phyloP scores from a whole-genome alignment of 2,329 filamentous ascomycete species.

The Rhexocercosporidium sp. region DNA sequence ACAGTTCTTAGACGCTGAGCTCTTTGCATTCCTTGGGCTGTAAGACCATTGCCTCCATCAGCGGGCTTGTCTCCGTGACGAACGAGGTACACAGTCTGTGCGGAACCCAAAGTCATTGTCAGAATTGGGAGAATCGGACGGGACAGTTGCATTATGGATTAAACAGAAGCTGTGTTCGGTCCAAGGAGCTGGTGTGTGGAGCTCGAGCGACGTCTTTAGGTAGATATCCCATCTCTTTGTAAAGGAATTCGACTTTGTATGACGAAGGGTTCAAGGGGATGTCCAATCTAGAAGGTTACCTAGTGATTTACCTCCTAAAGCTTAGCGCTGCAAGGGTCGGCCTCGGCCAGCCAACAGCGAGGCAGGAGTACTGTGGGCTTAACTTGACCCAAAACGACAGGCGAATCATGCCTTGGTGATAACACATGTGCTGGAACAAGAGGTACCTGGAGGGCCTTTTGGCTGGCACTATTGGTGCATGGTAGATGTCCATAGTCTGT shows the following conservation, averaged over 20 bases:
- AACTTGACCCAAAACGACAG: neutral
- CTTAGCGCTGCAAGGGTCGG: neutral
- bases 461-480: too few relatives aligned
- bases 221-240: neutral
- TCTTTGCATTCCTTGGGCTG: constrained; percentile 55
- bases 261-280: neutral
- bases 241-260: neutral
- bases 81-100: constrained; percentile 62
- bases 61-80: constrained; percentile 67
- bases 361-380: neutral
- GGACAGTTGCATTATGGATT: constrained; percentile 15
- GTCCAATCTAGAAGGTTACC: neutral
- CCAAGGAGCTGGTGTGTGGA: neutral
- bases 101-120: constrained; percentile 12
- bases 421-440: neutral
- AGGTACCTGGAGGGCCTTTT: too few relatives aligned
- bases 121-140: constrained; percentile 10
- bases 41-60: constrained; percentile 55
- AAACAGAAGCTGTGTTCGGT: neutral
- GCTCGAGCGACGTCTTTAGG: too few relatives aligned
- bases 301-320: neutral
- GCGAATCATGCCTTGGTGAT: constrained; percentile 10
- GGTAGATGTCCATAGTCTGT: too few relatives aligned
- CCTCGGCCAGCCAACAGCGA: neutral
- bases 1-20: constrained; percentile 63